These are phyloP conservation scores for Epipyxis sp. DNA, from an alignment of 108 stramenopile genomes.

Conservation along the genomic window DNA sequence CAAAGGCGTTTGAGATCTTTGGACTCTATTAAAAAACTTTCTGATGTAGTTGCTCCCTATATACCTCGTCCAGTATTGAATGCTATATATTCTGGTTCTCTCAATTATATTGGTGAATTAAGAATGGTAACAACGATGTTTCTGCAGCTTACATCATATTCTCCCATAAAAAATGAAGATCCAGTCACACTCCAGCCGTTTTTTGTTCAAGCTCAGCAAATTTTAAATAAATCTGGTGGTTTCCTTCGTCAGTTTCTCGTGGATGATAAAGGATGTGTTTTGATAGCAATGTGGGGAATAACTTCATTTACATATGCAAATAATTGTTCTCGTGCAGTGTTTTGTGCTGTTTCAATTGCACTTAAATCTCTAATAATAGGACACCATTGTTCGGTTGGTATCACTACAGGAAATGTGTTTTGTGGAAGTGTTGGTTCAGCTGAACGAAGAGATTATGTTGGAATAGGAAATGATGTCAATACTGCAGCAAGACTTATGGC, in stretches of 20 bases:
- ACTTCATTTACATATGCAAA: slow-evolving; percentile 55
- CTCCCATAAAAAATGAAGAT: slow-evolving; percentile 14
- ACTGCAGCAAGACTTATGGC: slow-evolving; percentile 63
- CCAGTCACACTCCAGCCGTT: slow-evolving; percentile 10
- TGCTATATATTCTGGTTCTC: not conserved
- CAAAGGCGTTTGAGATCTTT: no score
- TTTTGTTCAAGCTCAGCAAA: slow-evolving; percentile 36
- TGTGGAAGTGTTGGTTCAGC: slow-evolving; percentile 58
- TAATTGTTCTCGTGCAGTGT: slow-evolving; percentile 49
- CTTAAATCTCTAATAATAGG: slow-evolving; percentile 33
- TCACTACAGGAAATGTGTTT: slow-evolving; percentile 61
- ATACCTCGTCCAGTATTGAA: slow-evolving; percentile 1
- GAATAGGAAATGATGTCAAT: slow-evolving; percentile 63
- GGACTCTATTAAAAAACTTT: no score
- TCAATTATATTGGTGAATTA: slow-evolving; percentile 3
- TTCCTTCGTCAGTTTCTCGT: slow-evolving; percentile 54
- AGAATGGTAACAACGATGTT: slow-evolving; percentile 25
- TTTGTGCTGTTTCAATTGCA: not conserved
- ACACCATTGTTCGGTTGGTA: slow-evolving; percentile 50
- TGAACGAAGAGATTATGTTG: slow-evolving; percentile 59
- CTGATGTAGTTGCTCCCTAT: not conserved
- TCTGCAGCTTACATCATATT: slow-evolving; percentile 7
- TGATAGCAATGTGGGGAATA: slow-evolving; percentile 62
- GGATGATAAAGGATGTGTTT: slow-evolving; percentile 64
- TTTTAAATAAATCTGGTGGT: slow-evolving; percentile 48